Evolutionary conservation across 2,329 filamentous ascomycete genomes (phyloP).

Genomic region (Ceratocystis alfenasii): DNA sequence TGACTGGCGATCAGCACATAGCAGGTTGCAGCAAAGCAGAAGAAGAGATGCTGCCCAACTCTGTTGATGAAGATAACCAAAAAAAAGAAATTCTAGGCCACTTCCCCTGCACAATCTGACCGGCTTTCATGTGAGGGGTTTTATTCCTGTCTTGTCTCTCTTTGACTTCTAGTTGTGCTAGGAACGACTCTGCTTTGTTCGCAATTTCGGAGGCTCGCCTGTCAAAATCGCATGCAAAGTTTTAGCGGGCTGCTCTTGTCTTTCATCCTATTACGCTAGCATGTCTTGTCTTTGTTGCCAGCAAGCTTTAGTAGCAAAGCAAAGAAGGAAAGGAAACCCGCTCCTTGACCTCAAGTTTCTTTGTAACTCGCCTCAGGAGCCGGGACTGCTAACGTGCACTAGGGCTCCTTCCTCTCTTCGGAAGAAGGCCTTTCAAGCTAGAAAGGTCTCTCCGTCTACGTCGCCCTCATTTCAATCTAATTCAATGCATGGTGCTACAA

Average conservation of each 20-base stretch:
- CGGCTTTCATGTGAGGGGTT: too few species aligned
- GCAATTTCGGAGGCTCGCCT: background rate
- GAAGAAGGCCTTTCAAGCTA: too few species aligned
- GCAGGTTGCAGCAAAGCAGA: background rate
- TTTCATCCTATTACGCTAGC: too few species aligned
- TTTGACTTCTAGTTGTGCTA: background rate
- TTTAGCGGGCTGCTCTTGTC: background rate
- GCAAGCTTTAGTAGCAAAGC: too few species aligned
- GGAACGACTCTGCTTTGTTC: background rate
- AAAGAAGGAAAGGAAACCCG: background rate
- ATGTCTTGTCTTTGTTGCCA: background rate
- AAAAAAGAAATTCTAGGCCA: background rate
- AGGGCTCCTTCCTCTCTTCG: too few species aligned
- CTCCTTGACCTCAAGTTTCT: background rate
- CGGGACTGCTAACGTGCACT: background rate
- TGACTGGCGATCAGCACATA: background rate
- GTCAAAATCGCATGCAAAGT: background rate
- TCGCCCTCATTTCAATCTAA: too few species aligned
- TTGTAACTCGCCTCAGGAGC: constrained; percentile 13
- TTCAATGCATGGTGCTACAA: too few species aligned
- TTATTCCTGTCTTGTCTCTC: too few species aligned
- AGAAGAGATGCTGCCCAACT: background rate
- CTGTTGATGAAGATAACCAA: background rate
- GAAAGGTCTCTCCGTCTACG: too few species aligned
- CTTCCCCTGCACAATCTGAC: too few species aligned